Base-by-base conservation (phyloP, 2,329 filamentous ascomycete genomes). In the Colletotrichum navitas region DNA sequence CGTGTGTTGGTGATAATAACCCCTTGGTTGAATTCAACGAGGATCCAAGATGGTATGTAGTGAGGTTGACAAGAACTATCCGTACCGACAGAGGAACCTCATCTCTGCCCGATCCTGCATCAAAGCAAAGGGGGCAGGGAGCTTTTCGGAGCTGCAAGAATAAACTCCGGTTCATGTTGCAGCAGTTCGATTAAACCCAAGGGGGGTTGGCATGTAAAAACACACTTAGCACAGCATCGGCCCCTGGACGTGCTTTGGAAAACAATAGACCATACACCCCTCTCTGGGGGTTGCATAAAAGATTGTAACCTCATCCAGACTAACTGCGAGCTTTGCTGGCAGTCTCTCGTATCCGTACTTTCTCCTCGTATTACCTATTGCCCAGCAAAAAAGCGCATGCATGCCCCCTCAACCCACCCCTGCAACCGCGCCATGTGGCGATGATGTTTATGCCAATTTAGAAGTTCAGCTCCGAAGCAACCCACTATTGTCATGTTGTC, bases 291-390 rank as follows among this genome's bases (percentile, higher is more conserved):
- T 52, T 29, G 68, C 68, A 68, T 63, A 45, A 45, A 21, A 62
- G 45, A 63, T 54, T 43, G 16, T 39, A 39, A 52, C 67, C 63
- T 64, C 62, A 47, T 41, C 55, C n/a, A n/a, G 45, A 36, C 45
- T 41, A 32, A 63, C 45, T 7, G 10, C 16, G 3, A 39, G 54
- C 12, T 26, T 41, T 26, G 14, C 54, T 11, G 12, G 24, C 47
- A 11, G 6, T 39, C 39, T n/a, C 43, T 4, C 24, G 16, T n/a
- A n/a, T n/a, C n/a, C n/a, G n/a, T 45, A 4, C 39, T 29, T 29
- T 18, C 45, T 32, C 51, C 64, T 71, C 68, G 68, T 68, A 68
- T 71, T 43, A 54, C 49, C 68, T 14, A 62, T 68, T 29, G 66
- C 56, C 68, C 16, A 63, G 68, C 65, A 52, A 64, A 24, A 68